Conservation (phyloP, 1,284 basidiomycete genomes). For the Papiliotrema nemorosa region DNA sequence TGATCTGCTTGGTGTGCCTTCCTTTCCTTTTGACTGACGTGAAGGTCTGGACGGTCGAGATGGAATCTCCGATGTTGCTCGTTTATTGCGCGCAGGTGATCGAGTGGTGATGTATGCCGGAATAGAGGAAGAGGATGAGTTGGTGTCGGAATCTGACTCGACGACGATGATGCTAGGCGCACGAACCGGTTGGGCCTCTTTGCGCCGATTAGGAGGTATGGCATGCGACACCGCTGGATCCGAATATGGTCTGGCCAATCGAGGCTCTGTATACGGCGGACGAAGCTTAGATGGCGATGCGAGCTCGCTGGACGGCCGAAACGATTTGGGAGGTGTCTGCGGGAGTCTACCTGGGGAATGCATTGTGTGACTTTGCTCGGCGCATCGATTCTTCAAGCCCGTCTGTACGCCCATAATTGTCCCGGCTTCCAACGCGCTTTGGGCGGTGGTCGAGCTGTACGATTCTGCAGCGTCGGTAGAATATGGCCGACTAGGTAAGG, state of each 20-base stretch:
- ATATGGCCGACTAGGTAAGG: slow-evolving; percentile 1
- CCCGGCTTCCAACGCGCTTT: too few species aligned
- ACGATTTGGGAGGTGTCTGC: neutral
- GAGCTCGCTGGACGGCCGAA: neutral
- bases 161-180: slow-evolving; percentile 12
- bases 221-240: neutral
- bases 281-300: neutral
- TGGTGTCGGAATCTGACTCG: slow-evolving; percentile 11
- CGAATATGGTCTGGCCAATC: neutral
- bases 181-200: neutral
- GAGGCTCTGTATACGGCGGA: slow-evolving; percentile 1
- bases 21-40: neutral
- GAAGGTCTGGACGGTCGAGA: neutral
- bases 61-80: slow-evolving; percentile 20
- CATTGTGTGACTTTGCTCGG: too few species aligned
- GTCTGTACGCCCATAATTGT: too few species aligned
- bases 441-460: too few species aligned
- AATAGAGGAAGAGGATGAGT: slow-evolving; percentile 1
- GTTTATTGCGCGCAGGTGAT: slow-evolving; percentile 16
- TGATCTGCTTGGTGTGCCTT: neutral
- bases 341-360: neutral
- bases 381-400: too few species aligned
- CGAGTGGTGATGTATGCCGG: slow-evolving; percentile 15
- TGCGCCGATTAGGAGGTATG: neutral
- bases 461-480: neutral